phyloP scores from a whole-genome alignment of 768 basidiomycete genomes.

The Auricularia cornea region DNA sequence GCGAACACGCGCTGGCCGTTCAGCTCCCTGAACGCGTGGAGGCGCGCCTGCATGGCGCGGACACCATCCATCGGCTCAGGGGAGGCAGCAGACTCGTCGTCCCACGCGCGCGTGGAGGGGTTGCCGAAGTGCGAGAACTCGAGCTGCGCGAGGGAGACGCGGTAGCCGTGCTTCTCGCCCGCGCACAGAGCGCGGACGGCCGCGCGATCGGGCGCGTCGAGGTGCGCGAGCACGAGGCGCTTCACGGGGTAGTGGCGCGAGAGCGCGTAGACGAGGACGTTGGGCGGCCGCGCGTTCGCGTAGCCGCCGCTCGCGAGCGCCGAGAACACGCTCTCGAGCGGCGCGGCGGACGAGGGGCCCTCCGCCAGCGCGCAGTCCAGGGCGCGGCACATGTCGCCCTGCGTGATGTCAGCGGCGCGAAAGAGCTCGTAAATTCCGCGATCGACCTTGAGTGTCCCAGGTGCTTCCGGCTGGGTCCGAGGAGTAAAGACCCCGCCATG shows the following conservation, averaged over 20 bases:
- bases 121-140: background rate
- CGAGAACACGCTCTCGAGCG: background rate
- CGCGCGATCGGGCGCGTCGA: background rate
- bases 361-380: too few relatives aligned
- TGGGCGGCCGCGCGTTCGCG: background rate
- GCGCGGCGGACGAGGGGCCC: background rate
- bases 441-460: background rate
- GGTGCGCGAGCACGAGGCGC: background rate
- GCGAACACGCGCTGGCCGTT: background rate
- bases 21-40: background rate
- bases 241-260: background rate
- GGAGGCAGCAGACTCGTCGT: background rate
- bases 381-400: too few relatives aligned
- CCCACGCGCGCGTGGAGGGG: background rate
- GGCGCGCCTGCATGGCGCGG: background rate
- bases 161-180: background rate
- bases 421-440: too few relatives aligned
- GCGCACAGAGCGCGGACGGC: background rate
- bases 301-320: background rate
- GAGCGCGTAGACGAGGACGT: background rate
- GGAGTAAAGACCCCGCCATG: background rate
- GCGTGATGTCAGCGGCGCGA: too few relatives aligned
- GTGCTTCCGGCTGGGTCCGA: background rate
- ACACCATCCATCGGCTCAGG: background rate
- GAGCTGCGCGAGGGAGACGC: background rate